These are phyloP conservation scores for Tolypocladium amazonense DNA, from an alignment of 2,329 filamentous ascomycete species.

Conservation along the genomic window DNA sequence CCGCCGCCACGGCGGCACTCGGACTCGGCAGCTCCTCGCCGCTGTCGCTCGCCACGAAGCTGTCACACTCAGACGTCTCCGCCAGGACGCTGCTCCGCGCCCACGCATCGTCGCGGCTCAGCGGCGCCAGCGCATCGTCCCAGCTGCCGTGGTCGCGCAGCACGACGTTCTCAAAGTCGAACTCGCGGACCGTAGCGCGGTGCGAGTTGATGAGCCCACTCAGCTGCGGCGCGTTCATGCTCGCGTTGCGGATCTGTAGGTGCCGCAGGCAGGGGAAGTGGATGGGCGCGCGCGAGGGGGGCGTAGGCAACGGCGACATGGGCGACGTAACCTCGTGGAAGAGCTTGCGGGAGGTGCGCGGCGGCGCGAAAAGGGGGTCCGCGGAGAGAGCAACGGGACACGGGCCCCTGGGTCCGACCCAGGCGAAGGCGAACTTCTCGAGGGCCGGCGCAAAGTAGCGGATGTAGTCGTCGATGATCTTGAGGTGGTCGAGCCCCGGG, in stretches of 20 bases:
- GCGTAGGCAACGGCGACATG: constrained; percentile 50
- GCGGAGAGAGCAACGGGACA: constrained; percentile 60
- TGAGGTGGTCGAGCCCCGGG: constrained; percentile 59
- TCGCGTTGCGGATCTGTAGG: constrained; percentile 62
- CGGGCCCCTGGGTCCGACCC: constrained; percentile 65
- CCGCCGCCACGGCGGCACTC: constrained; percentile 45
- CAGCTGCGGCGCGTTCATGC: constrained; percentile 62
- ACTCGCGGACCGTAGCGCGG: constrained; percentile 58
- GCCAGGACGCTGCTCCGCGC: constrained; percentile 21
- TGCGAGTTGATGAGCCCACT: constrained; percentile 58
- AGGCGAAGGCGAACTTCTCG: constrained; percentile 65
- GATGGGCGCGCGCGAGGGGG: constrained; percentile 42
- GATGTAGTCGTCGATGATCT: constrained; percentile 74
- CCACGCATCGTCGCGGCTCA: constrained; percentile 30
- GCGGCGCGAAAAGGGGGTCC: constrained; percentile 58
- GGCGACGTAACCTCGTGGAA: constrained; percentile 55
- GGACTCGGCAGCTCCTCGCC: constrained; percentile 31
- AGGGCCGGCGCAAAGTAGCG: constrained; percentile 55
- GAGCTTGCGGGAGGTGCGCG: constrained; percentile 42
- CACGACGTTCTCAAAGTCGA: constrained; percentile 68
- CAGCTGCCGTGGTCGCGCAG: constrained; percentile 60
- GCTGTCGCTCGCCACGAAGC: constrained; percentile 10
- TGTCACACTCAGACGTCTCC: constrained; percentile 1
- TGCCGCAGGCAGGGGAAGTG: constrained; percentile 57
- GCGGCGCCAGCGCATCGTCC: constrained; percentile 71